These are phyloP conservation scores for Lodderomyces elongisporus DNA, from an alignment of 1,139 yeast species.

Conservation along the genomic window DNA sequence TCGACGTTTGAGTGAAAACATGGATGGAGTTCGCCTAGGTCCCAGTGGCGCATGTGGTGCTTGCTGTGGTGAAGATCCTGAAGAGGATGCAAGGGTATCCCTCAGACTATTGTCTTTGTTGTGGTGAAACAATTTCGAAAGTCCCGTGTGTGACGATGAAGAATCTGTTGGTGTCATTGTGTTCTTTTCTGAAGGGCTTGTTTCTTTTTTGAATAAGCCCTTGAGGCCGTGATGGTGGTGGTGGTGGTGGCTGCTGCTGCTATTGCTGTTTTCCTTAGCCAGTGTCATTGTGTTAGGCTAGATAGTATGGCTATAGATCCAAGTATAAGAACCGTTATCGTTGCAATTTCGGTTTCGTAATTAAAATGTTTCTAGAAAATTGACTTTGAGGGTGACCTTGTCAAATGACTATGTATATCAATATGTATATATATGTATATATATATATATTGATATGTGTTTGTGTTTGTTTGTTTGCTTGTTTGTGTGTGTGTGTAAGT, in stretches of 20 bases:
- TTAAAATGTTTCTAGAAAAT: too few species aligned
- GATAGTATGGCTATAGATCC: too few species aligned
- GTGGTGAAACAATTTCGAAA: slow-evolving; percentile 27
- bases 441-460: too few species aligned
- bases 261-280: slow-evolving; percentile 12
- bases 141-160: slow-evolving; percentile 18
- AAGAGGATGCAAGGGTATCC: slow-evolving; percentile 2
- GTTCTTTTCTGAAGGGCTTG: slow-evolving; percentile 9
- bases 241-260: too few species aligned
- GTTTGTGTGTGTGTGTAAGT: too few species aligned
- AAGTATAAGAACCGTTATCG: too few species aligned
- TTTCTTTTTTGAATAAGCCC: slow-evolving; percentile 21
- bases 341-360: too few species aligned
- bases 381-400: too few species aligned
- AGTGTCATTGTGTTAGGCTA: slow-evolving; percentile 1
- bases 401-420: too few species aligned
- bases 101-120: slow-evolving; percentile 11
- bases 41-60: slow-evolving; percentile 2
- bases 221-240: slow-evolving; percentile 18
- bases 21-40: slow-evolving; percentile 20
- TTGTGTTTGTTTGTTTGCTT: too few species aligned
- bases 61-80: slow-evolving; percentile 1
- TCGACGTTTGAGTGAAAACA: slow-evolving; percentile 25
- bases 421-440: too few species aligned
- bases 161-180: too few species aligned